Percentiles rank a stretch among this genome's conserved stretches.
Conservation (phyloP, 495 filamentous ascomycete species). For the Aspergillus funiculosus region DNA sequence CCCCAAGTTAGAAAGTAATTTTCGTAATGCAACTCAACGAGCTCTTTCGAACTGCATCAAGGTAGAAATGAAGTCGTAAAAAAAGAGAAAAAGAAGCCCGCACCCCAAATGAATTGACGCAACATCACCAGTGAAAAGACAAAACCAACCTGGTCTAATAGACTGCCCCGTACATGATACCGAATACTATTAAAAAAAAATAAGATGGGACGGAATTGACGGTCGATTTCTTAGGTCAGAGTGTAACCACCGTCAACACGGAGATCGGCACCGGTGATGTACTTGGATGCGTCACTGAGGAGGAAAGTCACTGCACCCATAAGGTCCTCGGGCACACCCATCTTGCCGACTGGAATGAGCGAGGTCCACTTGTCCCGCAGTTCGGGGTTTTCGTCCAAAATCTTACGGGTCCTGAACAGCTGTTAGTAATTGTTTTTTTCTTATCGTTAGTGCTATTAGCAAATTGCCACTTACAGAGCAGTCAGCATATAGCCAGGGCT, state of each 20-base stretch:
- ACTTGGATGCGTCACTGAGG: slow-evolving; percentile 75
- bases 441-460: background rate
- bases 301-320: slow-evolving; percentile 92
- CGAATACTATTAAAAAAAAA: slow-evolving; percentile 1
- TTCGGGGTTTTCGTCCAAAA: slow-evolving; percentile 86
- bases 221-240: slow-evolving; percentile 51
- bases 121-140: background rate
- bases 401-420: slow-evolving; percentile 72
- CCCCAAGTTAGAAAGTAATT: slow-evolving; percentile 2
- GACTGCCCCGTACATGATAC: slow-evolving; percentile 5
- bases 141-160: slow-evolving; percentile 2
- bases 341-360: slow-evolving; percentile 82
- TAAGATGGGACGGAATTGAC: background rate
- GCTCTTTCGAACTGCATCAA: background rate
- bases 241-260: slow-evolving; percentile 92
- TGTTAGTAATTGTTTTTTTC: slow-evolving; percentile 14
- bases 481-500: slow-evolving; percentile 93
- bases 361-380: slow-evolving; percentile 83
- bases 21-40: slow-evolving; percentile 16
- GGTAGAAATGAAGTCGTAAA: background rate
- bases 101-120: background rate
- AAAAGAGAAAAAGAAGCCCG: background rate
- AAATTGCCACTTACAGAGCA: slow-evolving; percentile 52
- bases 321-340: slow-evolving; percentile 86
- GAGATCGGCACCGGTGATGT: slow-evolving; percentile 87